Evolutionary conservation across 768 basidiomycete species (phyloP).

Genomic region (Naganishia onofrii): DNA sequence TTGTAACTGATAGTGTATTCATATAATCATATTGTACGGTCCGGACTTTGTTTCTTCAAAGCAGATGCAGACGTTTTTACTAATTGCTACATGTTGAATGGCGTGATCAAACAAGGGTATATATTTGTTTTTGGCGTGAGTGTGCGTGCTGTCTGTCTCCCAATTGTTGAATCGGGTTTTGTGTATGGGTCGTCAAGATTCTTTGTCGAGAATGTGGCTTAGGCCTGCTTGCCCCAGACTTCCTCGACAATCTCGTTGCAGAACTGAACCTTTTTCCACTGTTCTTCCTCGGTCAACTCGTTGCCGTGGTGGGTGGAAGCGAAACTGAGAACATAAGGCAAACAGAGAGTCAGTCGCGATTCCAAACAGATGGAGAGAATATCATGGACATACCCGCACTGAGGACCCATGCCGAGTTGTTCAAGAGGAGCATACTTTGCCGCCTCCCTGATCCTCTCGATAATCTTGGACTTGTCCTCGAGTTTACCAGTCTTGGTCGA

Average conservation of each 20-base stretch:
- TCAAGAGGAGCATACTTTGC: constrained; percentile 40
- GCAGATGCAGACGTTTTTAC: background rate
- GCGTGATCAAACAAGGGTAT: constrained; percentile 18
- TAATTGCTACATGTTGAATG: constrained; percentile 26
- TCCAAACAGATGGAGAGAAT: too few relatives aligned
- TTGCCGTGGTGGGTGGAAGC: constrained; percentile 35
- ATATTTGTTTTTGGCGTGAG: background rate
- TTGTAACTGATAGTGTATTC: background rate
- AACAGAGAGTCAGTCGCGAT: background rate
- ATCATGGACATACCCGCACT: constrained; percentile 37
- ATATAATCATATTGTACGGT: background rate
- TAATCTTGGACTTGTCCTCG: constrained; percentile 40
- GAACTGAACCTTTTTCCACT: constrained; percentile 33
- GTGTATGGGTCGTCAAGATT: background rate
- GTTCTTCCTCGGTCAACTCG: constrained; percentile 34
- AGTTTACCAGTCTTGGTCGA: constrained; percentile 38
- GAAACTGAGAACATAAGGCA: background rate
- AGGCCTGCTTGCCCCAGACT: constrained; percentile 37
- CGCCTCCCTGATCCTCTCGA: constrained; percentile 38
- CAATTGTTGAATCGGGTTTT: constrained; percentile 14
- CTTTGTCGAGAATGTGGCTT: background rate
- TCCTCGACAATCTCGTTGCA: constrained; percentile 36
- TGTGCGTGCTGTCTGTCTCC: background rate
- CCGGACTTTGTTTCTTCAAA: too few relatives aligned
- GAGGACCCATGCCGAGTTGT: constrained; percentile 39